Evolutionary conservation across 2,329 filamentous ascomycete species (phyloP).

Genomic region (Hymenoscyphus fraxineus): DNA sequence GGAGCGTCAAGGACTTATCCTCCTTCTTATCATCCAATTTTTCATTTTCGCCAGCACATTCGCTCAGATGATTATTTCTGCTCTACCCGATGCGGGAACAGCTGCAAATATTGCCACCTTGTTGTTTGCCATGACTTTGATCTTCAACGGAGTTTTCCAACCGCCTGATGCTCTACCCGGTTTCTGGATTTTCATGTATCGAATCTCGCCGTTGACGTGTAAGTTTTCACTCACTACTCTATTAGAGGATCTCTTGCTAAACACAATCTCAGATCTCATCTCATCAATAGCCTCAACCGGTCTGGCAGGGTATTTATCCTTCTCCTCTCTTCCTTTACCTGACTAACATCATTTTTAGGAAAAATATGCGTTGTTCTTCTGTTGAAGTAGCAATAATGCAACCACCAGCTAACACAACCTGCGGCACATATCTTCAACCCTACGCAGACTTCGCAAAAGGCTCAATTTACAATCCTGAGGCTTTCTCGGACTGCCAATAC

Average conservation of each 20-base stretch:
- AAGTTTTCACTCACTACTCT: conserved; percentile 23
- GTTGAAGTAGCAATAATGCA: conserved; percentile 67
- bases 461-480: conserved; percentile 47
- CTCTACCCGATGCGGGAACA: conserved; percentile 70
- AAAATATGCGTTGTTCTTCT: conserved; percentile 58
- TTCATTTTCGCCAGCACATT: conserved; percentile 82
- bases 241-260: neutral
- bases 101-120: conserved; percentile 75
- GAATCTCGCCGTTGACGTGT: conserved; percentile 51
- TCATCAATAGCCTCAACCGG: conserved; percentile 69
- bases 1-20: conserved; percentile 56
- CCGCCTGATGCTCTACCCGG: conserved; percentile 59
- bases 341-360: conserved; percentile 35
- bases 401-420: conserved; percentile 54
- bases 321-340: too few relatives aligned
- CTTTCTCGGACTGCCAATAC: conserved; percentile 51
- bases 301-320: conserved; percentile 47
- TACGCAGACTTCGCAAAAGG: conserved; percentile 51
- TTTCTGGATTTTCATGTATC: conserved; percentile 87
- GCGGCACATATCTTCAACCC: conserved; percentile 52
- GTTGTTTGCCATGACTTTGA: conserved; percentile 67
- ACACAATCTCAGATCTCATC: conserved; percentile 60
- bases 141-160: conserved; percentile 75
- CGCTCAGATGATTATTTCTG: conserved; percentile 72
- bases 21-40: conserved; percentile 72